phyloP scores from a whole-genome alignment of 2,329 filamentous ascomycete genomes.

The Colletotrichum tofieldiae region DNA sequence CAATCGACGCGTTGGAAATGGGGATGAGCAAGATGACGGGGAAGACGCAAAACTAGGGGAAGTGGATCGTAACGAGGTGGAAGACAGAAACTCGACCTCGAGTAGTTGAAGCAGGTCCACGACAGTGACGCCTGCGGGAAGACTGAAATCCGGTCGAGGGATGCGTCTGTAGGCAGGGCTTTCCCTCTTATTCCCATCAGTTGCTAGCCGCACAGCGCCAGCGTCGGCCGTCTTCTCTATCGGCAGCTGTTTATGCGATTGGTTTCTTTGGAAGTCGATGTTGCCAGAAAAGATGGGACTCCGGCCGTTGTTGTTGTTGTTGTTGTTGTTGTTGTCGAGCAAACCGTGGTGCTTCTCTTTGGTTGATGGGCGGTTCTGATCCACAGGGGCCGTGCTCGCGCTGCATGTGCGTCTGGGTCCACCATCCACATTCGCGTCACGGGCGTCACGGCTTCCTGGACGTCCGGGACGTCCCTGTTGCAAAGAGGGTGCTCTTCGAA shows the following conservation, averaged over 20 bases:
- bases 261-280: background rate
- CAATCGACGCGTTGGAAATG: background rate
- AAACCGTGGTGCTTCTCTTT: background rate
- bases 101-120: conserved; percentile 38
- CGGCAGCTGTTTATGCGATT: background rate
- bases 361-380: background rate
- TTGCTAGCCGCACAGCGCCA: background rate
- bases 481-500: conserved; percentile 22
- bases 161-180: conserved; percentile 34
- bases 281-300: background rate
- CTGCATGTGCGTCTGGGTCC: conserved; percentile 2
- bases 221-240: background rate
- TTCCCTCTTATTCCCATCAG: background rate
- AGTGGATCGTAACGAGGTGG: background rate
- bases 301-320: background rate
- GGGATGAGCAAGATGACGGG: conserved; percentile 4
- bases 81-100: conserved; percentile 33
- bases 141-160: conserved; percentile 32
- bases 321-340: too few relatives aligned
- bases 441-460: background rate
- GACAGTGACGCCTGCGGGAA: conserved; percentile 30
- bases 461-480: conserved; percentile 4
- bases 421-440: background rate
- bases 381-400: background rate
- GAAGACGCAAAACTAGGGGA: conserved; percentile 12